Evolutionary conservation across 2,329 filamentous ascomycete genomes (phyloP).

Genomic region (Diaporthe vaccinii): DNA sequence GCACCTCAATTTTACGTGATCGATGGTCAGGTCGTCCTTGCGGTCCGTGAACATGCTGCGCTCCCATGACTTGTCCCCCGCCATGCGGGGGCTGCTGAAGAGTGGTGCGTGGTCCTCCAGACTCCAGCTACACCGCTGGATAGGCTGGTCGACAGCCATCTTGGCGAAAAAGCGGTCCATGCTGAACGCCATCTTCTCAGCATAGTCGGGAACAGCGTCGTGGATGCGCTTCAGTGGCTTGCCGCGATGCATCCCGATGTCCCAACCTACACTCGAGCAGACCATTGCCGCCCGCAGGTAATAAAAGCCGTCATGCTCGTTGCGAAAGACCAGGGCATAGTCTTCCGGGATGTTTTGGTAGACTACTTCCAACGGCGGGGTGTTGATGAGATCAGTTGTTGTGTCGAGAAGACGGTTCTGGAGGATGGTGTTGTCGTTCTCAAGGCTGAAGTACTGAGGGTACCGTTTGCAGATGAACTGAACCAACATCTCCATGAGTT

Average conservation of each 20-base stretch:
- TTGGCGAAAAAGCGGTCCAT: slow-evolving; percentile 92
- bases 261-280: slow-evolving; percentile 87
- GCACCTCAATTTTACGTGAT: slow-evolving; percentile 78
- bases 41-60: slow-evolving; percentile 70
- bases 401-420: slow-evolving; percentile 78
- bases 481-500: slow-evolving; percentile 88
- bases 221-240: slow-evolving; percentile 80
- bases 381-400: slow-evolving; percentile 70
- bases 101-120: slow-evolving; percentile 82
- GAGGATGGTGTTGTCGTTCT: slow-evolving; percentile 70
- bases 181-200: slow-evolving; percentile 87
- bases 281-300: slow-evolving; percentile 81
- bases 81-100: slow-evolving; percentile 78
- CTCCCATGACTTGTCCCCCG: slow-evolving; percentile 64
- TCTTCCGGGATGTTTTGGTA: slow-evolving; percentile 87
- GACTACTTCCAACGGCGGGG: slow-evolving; percentile 77
- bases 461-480: slow-evolving; percentile 86
- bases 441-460: slow-evolving; percentile 75
- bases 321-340: slow-evolving; percentile 81
- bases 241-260: slow-evolving; percentile 80
- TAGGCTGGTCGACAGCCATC: slow-evolving; percentile 79
- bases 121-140: slow-evolving; percentile 88
- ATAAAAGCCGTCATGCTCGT: slow-evolving; percentile 80
- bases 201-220: slow-evolving; percentile 82
- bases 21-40: slow-evolving; percentile 59